Evolutionary conservation across 495 filamentous ascomycete genomes (phyloP).

Genomic region (Filosporella fistucella): DNA sequence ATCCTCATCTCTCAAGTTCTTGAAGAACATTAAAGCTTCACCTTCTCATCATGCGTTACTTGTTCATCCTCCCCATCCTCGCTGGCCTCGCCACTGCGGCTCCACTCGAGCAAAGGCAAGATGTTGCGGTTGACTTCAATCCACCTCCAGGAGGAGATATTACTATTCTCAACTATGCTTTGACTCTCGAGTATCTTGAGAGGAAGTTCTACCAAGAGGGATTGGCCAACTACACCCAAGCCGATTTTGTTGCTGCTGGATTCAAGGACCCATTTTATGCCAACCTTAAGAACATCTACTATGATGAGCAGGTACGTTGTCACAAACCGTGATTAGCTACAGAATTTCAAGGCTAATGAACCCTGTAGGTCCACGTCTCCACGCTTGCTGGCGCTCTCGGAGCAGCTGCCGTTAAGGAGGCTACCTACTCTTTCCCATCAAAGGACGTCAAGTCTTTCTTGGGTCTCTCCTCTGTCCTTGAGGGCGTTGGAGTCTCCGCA

Average conservation of each 20-base stretch:
- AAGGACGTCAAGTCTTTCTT: constrained; percentile 38
- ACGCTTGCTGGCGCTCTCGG: constrained; percentile 35
- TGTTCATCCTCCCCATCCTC: neutral
- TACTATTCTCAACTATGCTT: constrained; percentile 22
- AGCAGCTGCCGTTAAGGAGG: constrained; percentile 26
- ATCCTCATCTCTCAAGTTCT: neutral
- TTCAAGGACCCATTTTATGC: constrained; percentile 39
- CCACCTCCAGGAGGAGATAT: constrained; percentile 20
- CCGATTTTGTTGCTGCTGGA: constrained; percentile 43
- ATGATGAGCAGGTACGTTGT: constrained; percentile 14
- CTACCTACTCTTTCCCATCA: constrained; percentile 38
- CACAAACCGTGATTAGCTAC: neutral
- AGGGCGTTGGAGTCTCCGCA: constrained; percentile 33
- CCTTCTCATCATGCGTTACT: constrained; percentile 17
- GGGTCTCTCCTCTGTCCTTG: constrained; percentile 36
- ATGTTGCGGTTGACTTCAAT: constrained; percentile 14
- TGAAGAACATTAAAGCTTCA: neutral
- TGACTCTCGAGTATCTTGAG: constrained; percentile 42
- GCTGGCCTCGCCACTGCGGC: constrained; percentile 11
- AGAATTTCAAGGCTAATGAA: constrained; percentile 20
- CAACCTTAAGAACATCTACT: constrained; percentile 33
- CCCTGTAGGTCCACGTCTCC: constrained; percentile 32
- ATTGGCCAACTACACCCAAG: constrained; percentile 46
- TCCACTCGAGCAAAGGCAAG: constrained; percentile 3
- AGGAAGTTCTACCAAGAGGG: constrained; percentile 48